Base-by-base conservation (phyloP, 768 basidiomycete genomes). In the Coprinopsis cinerea region DNA sequence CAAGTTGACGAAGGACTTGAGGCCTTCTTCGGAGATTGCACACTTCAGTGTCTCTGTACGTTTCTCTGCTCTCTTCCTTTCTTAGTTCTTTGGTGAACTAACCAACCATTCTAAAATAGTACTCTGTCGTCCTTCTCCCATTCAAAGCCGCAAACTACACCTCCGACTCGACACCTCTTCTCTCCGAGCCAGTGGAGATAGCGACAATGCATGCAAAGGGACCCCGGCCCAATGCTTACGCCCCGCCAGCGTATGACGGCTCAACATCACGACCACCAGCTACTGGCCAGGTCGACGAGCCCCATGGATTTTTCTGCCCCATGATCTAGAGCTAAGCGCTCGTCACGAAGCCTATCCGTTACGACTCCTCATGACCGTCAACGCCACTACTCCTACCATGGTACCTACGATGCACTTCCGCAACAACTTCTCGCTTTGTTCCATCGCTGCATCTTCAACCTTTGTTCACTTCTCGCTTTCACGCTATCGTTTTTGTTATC, bases 101-200 rank as follows among this genome's bases (percentile, higher is more conserved):
- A 39, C 18, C 9, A 7, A 2, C 18, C 18, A 20, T 39, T 39
- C 18, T 34, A n/a, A 32, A 9, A 32, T 57, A 77, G 76, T 79
- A 79, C 58, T 65, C 66, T 36, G 68, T 77, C 40, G 73, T 71
- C 5, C 57, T 80, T 25, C 69, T 62, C 40, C 71, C 76, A 13
- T 79, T 79, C 58, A 59, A 71, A 44, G 64, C 69, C 2, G 57
- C 63, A 4, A 64, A 69, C 32, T 72, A 72, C 51, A 57, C 63
- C 17, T 64, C 74, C 14, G 67, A 71, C 48, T 57, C 62, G 14
- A 59, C 64, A 4, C 61, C 68, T 9, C 64, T 78, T 17, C 59
- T 78, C 34, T 71, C 71, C 15, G 74, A 76, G 57, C 74, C 74
- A 15, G 73, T 81, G 23, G 73, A 76, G 55, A 77, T 81, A 43